These are phyloP conservation scores for Afroboletus lepidellus DNA, from an alignment of 1,284 basidiomycete genomes.

Conservation along the genomic window DNA sequence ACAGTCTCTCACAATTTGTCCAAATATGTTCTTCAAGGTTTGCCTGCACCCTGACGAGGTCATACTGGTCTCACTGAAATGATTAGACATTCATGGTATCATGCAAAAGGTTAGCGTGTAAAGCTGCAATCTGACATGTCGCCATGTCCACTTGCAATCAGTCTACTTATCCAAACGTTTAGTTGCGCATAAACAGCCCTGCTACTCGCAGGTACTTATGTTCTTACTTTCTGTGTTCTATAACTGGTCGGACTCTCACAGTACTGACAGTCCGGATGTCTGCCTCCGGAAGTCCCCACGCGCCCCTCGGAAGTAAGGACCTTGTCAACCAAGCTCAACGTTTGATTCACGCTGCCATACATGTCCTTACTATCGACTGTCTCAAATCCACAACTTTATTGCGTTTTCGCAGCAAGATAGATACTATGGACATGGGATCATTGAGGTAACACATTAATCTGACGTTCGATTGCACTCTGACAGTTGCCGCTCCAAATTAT, in stretches of 20 bases:
- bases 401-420: neutral
- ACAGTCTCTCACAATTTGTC: neutral
- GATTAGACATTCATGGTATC: too few species aligned
- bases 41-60: too few species aligned
- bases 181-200: too few species aligned
- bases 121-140: slow-evolving; percentile 9
- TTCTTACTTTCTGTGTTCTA: too few species aligned
- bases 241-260: too few species aligned
- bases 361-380: slow-evolving; percentile 2
- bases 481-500: slow-evolving; percentile 12
- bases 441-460: slow-evolving; percentile 18
- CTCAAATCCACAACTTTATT: slow-evolving; percentile 12
- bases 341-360: slow-evolving; percentile 6
- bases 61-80: too few species aligned
- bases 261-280: neutral
- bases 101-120: neutral
- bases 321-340: slow-evolving; percentile 13
- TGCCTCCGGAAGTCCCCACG: neutral
- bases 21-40: neutral
- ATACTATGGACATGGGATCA: neutral
- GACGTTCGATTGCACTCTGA: slow-evolving; percentile 7
- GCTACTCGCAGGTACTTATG: too few species aligned
- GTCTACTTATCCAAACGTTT: neutral
- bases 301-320: neutral
- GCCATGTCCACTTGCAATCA: slow-evolving; percentile 13